Base-by-base conservation (phyloP, 2,329 filamentous ascomycete species). In the Alternaria sp. region DNA sequence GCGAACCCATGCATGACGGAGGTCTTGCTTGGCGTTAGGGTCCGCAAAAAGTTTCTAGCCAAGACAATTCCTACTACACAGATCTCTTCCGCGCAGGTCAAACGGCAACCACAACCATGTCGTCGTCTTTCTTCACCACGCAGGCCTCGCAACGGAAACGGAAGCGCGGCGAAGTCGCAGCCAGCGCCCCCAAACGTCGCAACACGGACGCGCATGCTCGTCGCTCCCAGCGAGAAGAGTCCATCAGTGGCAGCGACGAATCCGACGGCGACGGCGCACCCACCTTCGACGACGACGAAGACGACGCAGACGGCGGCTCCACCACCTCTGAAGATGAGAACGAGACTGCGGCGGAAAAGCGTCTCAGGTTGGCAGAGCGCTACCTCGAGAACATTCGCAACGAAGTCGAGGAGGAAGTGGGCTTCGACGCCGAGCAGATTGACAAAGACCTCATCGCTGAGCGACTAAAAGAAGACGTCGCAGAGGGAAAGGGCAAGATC, bases 81-180 rank as follows among this genome's bases (percentile, higher is more conserved):
- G 25, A 30, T 30, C 28, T 30, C 28, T 30, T 30, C 28, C 28
- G 28, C 9, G 28, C 28, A 30, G 10, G 28, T 30, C 28, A 30
- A 30, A 30, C 28, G 28, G 38, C 16, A 41, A 32, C 56, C 64
- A 59, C 67, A 52, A 79, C 28, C 28, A 30, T 78, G 76, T 97
- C 94, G 74, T 97, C 94, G 73, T 97, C 94, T 40, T 99, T 98
- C 81, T 99, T 99, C 81, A 97, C 94, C 53, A 84, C 90, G 40
- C 93, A 95, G 6, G 91, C 91, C 41, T 90, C 91, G 52, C 91
- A 94, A 75, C 92, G 92, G 83, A 98, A 98, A 86, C 86, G 95
- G 72, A 98, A 98, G 85, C 87, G 94, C 60, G 59, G 77, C 38
- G 74, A 81, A 51, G 63, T 67, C 63, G 74, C 83, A 7, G 84